These are phyloP conservation scores for Lichtheimia corymbifera DNA, from an alignment of 371 early-diverging fungal genomes.

Conservation along the genomic window DNA sequence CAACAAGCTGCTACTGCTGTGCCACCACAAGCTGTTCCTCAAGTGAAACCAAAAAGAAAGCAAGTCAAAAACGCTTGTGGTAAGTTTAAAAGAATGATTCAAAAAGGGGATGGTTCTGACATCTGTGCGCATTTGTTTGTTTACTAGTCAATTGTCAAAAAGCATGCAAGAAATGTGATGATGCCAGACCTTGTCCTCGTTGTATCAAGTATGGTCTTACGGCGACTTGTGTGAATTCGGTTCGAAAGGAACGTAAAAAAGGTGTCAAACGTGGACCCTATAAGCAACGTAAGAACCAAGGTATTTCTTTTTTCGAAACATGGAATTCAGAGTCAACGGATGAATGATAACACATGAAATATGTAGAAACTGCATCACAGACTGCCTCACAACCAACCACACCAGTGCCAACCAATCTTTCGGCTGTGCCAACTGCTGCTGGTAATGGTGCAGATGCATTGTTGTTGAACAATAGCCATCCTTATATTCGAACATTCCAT, in stretches of 20 bases:
- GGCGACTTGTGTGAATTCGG: conserved; percentile 77
- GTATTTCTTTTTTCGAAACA: conserved; percentile 8
- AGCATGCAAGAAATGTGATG: conserved; percentile 93
- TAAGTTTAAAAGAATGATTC: conserved; percentile 25
- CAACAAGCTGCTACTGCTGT: conserved; percentile 2
- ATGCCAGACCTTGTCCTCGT: conserved; percentile 83
- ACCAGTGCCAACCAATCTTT: conserved; percentile 9
- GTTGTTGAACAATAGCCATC: not conserved
- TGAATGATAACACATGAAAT: no score
- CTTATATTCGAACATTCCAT: not conserved
- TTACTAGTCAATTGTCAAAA: conserved; percentile 81
- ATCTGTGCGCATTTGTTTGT: not conserved
- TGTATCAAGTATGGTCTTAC: conserved; percentile 77
- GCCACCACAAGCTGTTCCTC: not conserved
- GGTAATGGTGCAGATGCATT: conserved; percentile 2
- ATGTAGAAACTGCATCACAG: no score
- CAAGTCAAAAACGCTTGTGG: conserved; percentile 89
- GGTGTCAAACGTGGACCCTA: conserved; percentile 88
- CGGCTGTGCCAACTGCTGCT: conserved; percentile 1
- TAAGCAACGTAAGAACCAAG: conserved; percentile 47
- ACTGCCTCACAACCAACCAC: conserved; percentile 6
- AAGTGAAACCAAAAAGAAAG: conserved; percentile 47
- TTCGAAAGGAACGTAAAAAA: conserved; percentile 83
- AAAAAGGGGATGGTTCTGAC: not conserved
- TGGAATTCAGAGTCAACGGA: not conserved